Conservation (phyloP, 1,284 basidiomycete species). For the Cryptococcus depauperatus region DNA sequence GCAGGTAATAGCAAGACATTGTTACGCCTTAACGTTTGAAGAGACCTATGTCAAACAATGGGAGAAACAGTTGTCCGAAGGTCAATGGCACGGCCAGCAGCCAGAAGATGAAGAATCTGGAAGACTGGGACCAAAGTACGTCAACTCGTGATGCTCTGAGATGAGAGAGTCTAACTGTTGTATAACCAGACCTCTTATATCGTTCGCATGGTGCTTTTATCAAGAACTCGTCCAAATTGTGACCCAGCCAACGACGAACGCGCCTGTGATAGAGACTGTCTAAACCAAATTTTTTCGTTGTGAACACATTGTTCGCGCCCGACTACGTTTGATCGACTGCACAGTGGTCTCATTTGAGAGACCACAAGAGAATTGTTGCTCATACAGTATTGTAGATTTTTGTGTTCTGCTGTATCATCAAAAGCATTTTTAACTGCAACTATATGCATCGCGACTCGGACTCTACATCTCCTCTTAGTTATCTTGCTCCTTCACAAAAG, state of each 20-base stretch:
- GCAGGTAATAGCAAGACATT: slow-evolving; percentile 32
- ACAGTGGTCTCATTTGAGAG: too few relatives aligned
- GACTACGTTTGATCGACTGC: too few relatives aligned
- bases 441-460: too few relatives aligned
- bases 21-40: slow-evolving; percentile 33
- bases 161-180: background rate
- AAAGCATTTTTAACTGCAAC: too few relatives aligned
- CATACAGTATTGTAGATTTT: too few relatives aligned
- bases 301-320: too few relatives aligned
- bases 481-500: too few relatives aligned
- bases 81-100: background rate
- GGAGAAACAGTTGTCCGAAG: slow-evolving; percentile 17
- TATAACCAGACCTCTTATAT: slow-evolving; percentile 28
- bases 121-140: slow-evolving; percentile 19
- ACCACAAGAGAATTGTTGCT: too few relatives aligned
- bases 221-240: slow-evolving; percentile 32
- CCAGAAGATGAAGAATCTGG: slow-evolving; percentile 15
- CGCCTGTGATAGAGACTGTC: too few relatives aligned
- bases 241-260: background rate
- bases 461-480: too few relatives aligned
- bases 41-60: slow-evolving; percentile 27
- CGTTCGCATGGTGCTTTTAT: slow-evolving; percentile 41
- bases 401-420: too few relatives aligned
- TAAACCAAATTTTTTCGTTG: too few relatives aligned
- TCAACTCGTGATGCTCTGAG: background rate